phyloP scores from a whole-genome alignment of 169 alveolate species.

The Perkinsus chesapeaki region DNA sequence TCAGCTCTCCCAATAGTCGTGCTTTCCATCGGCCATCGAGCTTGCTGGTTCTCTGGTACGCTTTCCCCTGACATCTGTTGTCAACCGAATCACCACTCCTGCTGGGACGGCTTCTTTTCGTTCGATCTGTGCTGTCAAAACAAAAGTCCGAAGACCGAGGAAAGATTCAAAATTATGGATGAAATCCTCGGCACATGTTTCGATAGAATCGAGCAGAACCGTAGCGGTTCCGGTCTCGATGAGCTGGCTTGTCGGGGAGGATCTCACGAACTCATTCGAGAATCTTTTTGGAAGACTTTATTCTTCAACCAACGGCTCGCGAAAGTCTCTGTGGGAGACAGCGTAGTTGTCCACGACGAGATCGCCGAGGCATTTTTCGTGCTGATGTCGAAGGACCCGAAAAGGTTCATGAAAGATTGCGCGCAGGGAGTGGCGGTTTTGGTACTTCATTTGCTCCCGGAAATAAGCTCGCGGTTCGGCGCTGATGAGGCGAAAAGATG shows the following conservation, averaged over 20 bases:
- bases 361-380: not conserved
- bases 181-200: not conserved
- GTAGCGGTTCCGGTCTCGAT: not conserved
- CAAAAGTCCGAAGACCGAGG: not conserved
- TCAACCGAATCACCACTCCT: not conserved
- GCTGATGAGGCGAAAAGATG: not conserved
- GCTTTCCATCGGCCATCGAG: not conserved
- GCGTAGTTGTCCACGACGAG: not conserved
- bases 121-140: not conserved
- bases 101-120: not conserved
- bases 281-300: not conserved
- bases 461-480: not conserved
- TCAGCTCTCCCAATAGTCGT: no score
- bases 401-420: not conserved
- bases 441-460: not conserved
- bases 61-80: not conserved
- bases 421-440: not conserved
- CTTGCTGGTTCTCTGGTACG: not conserved
- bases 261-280: not conserved
- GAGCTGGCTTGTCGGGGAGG: not conserved
- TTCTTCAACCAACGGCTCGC: not conserved
- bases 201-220: not conserved
- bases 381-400: not conserved
- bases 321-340: not conserved
- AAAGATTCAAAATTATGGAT: not conserved